phyloP scores from a whole-genome alignment of 2,329 filamentous ascomycete genomes.

The Biscogniauxia sp. region DNA sequence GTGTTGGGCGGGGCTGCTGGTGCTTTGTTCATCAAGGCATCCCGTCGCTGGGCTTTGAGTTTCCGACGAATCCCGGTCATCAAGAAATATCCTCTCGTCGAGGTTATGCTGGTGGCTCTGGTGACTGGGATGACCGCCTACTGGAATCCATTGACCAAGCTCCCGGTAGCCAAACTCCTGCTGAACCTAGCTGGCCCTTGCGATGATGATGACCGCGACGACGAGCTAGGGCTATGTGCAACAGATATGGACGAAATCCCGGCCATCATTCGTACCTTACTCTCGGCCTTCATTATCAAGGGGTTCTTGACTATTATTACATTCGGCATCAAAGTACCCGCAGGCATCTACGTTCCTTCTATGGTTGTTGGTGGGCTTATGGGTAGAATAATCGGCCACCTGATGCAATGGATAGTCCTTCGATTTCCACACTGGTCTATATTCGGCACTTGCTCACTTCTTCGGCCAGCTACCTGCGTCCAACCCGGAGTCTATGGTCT shows the following conservation, averaged over 20 bases:
- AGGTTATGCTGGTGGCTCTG: conserved; percentile 84
- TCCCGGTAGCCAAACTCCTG: conserved; percentile 86
- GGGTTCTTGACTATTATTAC: conserved; percentile 84
- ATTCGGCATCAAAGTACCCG: conserved; percentile 94
- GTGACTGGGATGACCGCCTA: conserved; percentile 83
- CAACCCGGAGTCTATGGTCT: conserved; percentile 96
- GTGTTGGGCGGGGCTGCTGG: conserved; percentile 80
- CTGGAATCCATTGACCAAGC: conserved; percentile 88
- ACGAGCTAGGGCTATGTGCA: conserved; percentile 75
- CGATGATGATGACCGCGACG: conserved; percentile 61
- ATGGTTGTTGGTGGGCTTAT: conserved; percentile 97
- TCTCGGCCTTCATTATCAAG: conserved; percentile 84
- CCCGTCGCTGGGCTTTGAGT: conserved; percentile 80
- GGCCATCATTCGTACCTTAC: conserved; percentile 66
- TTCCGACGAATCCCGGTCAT: conserved; percentile 80
- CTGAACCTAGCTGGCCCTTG: conserved; percentile 91
- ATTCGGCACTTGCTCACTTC: conserved; percentile 71
- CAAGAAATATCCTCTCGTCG: conserved; percentile 79
- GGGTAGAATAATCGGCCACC: conserved; percentile 82
- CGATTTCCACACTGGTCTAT: conserved; percentile 68
- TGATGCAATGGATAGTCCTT: conserved; percentile 78
- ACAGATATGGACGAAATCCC: conserved; percentile 72
- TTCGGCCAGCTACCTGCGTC: conserved; percentile 76
- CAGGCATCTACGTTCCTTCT: conserved; percentile 95
- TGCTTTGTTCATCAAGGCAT: conserved; percentile 95